Percentiles rank a stretch among this genome's conserved stretches.
phyloP scores from a whole-genome alignment of 225 moss, liverwort and hornwort species.

The Physcomitrellopsis africana region DNA sequence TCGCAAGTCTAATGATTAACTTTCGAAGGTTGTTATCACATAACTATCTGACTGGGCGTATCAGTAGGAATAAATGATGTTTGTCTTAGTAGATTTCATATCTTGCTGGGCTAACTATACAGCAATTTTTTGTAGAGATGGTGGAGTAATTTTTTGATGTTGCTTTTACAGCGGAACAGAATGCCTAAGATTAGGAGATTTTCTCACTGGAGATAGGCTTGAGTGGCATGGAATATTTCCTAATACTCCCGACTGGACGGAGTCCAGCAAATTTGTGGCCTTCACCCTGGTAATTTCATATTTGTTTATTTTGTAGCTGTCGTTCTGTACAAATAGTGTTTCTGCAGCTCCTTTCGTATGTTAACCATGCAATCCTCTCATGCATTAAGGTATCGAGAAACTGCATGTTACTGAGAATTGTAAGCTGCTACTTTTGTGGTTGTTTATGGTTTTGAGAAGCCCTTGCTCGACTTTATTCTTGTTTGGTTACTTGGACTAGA shows the following conservation, averaged over 20 bases:
- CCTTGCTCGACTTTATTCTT: neutral
- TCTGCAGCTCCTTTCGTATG: slow-evolving; percentile 5
- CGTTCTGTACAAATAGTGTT: neutral
- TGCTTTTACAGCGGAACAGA: slow-evolving; percentile 62
- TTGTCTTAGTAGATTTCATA: slow-evolving; percentile 1
- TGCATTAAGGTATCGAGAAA: too few species aligned
- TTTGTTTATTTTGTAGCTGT: neutral
- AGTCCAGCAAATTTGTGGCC: slow-evolving; percentile 87
- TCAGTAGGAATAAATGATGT: neutral
- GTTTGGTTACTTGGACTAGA: neutral
- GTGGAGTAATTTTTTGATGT: slow-evolving; percentile 12
- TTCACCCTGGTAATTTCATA: slow-evolving; percentile 66
- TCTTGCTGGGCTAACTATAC: neutral
- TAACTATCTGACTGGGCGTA: slow-evolving; percentile 10
- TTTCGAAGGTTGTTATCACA: slow-evolving; percentile 68
- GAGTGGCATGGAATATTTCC: slow-evolving; percentile 84
- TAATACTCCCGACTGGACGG: slow-evolving; percentile 79
- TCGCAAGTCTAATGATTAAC: slow-evolving; percentile 71
- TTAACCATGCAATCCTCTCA: slow-evolving; percentile 9
- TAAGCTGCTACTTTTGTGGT: slow-evolving; percentile 8
- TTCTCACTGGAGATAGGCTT: slow-evolving; percentile 76
- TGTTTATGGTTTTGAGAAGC: slow-evolving; percentile 1
- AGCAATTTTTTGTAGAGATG: neutral
- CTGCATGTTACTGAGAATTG: neutral
- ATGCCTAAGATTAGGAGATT: slow-evolving; percentile 65